phyloP scores from a whole-genome alignment of 2,329 filamentous ascomycete genomes.

The Apiospora rasikravindrae region DNA sequence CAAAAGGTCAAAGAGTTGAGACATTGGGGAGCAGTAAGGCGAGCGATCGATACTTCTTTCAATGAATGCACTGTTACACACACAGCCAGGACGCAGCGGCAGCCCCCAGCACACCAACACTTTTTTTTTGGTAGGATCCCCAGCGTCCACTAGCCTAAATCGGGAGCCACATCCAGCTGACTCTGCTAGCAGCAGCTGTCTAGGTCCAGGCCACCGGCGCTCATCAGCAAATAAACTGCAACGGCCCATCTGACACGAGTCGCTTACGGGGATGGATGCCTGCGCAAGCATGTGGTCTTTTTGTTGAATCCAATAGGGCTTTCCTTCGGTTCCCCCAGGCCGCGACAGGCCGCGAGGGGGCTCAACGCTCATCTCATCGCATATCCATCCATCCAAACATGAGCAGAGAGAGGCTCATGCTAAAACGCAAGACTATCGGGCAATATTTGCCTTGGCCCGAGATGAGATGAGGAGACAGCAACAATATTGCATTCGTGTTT shows the following conservation, averaged over 20 bases:
- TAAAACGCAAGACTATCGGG: conserved; percentile 4
- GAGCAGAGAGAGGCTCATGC: not conserved
- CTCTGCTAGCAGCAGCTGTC: conserved; percentile 3
- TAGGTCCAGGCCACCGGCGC: conserved; percentile 1
- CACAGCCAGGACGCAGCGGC: not conserved
- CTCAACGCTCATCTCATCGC: conserved; percentile 7
- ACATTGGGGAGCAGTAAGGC: not conserved
- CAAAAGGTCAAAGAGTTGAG: conserved; percentile 15
- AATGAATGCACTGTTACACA: conserved; percentile 8
- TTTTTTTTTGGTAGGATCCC: conserved; percentile 12
- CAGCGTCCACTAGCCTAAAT: not conserved
- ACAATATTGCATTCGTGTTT: not conserved
- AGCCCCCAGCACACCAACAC: conserved; percentile 14
- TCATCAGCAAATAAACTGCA: conserved; percentile 6
- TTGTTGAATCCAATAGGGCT: conserved; percentile 11
- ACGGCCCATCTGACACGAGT: conserved; percentile 16
- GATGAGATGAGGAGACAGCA: not conserved
- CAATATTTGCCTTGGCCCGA: not conserved
- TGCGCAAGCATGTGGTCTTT: conserved; percentile 13
- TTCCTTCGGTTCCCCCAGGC: not conserved
- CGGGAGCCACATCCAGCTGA: conserved; percentile 12
- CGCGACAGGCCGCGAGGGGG: not conserved
- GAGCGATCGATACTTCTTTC: not conserved
- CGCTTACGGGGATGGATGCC: not conserved
- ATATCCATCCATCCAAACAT: not conserved